A percentile compares a stretch with the other conserved stretches of the same genome.
phyloP scores from a whole-genome alignment of 2,329 filamentous ascomycete species.

The Cryphonectria radicalis region DNA sequence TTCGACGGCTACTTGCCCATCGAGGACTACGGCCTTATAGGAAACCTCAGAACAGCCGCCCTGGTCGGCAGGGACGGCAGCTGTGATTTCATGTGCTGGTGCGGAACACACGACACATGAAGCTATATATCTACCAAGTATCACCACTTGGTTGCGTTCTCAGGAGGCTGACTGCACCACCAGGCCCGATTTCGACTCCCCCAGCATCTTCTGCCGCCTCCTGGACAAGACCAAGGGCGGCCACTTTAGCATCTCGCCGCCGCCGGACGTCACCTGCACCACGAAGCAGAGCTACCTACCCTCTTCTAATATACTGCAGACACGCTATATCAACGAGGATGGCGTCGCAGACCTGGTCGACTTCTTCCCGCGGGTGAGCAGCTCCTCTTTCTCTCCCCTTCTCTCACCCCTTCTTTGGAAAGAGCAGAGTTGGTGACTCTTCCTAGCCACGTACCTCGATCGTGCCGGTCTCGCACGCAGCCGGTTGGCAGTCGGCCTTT shows the following conservation, averaged over 20 bases:
- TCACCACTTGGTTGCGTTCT: background rate
- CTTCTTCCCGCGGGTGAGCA: constrained; percentile 66
- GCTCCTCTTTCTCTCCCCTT: too few species aligned
- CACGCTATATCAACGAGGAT: constrained; percentile 76
- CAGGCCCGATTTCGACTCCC: constrained; percentile 79
- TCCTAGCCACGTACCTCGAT: constrained; percentile 57
- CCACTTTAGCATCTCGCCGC: constrained; percentile 69
- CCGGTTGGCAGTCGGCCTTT: constrained; percentile 49
- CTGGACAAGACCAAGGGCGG: constrained; percentile 77
- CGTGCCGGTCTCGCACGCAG: constrained; percentile 35
- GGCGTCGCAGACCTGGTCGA: constrained; percentile 75
- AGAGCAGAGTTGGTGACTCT: background rate
- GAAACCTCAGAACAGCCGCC: constrained; percentile 79
- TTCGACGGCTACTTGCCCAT: constrained; percentile 61
- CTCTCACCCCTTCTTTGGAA: background rate
- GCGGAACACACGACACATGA: constrained; percentile 33
- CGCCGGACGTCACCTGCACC: constrained; percentile 56
- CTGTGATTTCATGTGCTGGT: constrained; percentile 80
- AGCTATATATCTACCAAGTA: background rate
- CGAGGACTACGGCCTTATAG: constrained; percentile 80
- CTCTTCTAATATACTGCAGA: constrained; percentile 75
- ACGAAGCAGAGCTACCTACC: constrained; percentile 81
- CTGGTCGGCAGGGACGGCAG: constrained; percentile 75
- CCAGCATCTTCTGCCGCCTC: constrained; percentile 74
- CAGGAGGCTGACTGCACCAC: background rate